Evolutionary conservation across 768 basidiomycete species (phyloP), one percentile per base, ranked within the genome.

Genomic region (Royoungia palumana): DNA sequence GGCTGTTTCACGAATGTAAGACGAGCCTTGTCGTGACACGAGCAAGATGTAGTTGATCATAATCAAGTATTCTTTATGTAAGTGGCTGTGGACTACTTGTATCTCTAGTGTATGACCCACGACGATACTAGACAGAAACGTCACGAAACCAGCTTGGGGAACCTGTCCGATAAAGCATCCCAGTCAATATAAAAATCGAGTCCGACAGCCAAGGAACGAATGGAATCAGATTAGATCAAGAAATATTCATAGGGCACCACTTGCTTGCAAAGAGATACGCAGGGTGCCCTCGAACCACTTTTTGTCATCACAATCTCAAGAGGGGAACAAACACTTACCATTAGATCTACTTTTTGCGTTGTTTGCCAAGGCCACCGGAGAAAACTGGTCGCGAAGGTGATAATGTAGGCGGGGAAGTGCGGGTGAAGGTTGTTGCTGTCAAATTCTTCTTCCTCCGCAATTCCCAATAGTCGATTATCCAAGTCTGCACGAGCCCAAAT

Each of bases 1-100:
- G 32, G 41, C 41, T 49, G n/a, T 49, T 30, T 16, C 20, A 22
- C 42, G 44, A 41, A 55, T 24, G 25, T 57, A 30, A 17, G 27
- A 71, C 75, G 61, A 55, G 71, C 90, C 94, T 84, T 97, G 94
- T 49, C 93, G 82, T 35, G 94, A 96, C 43, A 97, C 81, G 22
- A 98, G 84, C 42, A 98, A 80, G 58, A 98, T 80, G 75, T 95
- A 97, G 74, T 87, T 89, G 72, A 96, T 87, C 86, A 90, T 89
- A 24, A 45, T 41, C 3, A 53, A 61, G 55, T 19, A 38, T n/a
- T n/a, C n/a, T 38, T 30, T 20, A 40, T 6, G 2, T 24, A 7
- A 21, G 61, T 69, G 66, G 66, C 66, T 62, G 55, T 69, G 54
- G 41, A 36, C 37, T 43, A 44, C 8, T 17, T 43, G 36, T 17